These are phyloP conservation scores for Boletales sp. DNA, from an alignment of 768 basidiomycete species.

Conservation along the genomic window DNA sequence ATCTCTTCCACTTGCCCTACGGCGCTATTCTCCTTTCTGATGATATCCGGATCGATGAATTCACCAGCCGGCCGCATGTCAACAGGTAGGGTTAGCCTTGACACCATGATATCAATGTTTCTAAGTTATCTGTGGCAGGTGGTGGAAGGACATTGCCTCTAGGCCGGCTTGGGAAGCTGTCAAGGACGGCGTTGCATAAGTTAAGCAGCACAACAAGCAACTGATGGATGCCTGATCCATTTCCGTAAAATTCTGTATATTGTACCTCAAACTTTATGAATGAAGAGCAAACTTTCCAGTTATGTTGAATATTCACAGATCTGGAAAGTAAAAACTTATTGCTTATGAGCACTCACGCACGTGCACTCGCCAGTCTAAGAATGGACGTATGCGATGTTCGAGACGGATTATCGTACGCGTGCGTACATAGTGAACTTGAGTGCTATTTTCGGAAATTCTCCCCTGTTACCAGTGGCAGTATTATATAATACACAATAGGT, in stretches of 20 bases:
- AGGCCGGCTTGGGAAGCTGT: conserved; percentile 45
- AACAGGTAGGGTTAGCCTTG: conserved; percentile 8
- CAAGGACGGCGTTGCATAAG: conserved; percentile 28
- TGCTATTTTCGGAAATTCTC: too few relatives aligned
- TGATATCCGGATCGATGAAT: conserved; percentile 8
- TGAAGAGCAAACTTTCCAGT: too few relatives aligned
- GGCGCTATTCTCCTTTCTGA: conserved; percentile 7
- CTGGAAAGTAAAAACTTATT: too few relatives aligned
- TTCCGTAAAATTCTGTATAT: too few relatives aligned
- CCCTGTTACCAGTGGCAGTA: neutral
- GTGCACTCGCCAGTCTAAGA: too few relatives aligned
- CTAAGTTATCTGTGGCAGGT: conserved; percentile 27
- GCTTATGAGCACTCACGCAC: too few relatives aligned
- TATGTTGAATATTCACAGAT: too few relatives aligned
- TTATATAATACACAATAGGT: neutral
- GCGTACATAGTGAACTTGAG: too few relatives aligned
- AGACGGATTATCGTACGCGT: too few relatives aligned
- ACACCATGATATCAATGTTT: neutral
- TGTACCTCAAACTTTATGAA: too few relatives aligned
- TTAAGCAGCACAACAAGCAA: too few relatives aligned
- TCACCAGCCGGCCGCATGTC: conserved; percentile 17
- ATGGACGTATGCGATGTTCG: too few relatives aligned
- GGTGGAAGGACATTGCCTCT: conserved; percentile 46
- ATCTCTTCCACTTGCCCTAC: conserved; percentile 19
- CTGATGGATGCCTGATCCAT: neutral